Base-by-base conservation (phyloP, 495 filamentous ascomycete species). In the Annulohypoxylon bovei region DNA sequence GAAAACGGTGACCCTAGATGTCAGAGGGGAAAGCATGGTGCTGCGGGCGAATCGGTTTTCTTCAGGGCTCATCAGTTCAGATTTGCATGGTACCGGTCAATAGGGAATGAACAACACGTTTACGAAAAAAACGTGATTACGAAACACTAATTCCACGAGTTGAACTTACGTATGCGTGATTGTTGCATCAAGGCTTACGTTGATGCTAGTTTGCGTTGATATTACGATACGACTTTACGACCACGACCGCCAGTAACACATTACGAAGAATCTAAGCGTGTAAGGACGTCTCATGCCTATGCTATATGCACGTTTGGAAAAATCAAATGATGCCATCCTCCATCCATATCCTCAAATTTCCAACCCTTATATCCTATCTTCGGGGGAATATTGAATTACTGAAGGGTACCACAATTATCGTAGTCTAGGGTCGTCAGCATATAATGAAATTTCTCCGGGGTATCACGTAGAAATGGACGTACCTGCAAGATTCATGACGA, bases 1-100 rank as follows among this genome's bases (percentile, higher is more conserved):
- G 62, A 39, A 28, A 60, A 67, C 14, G 23, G 46, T 56, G 35
- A 56, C 52, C 44, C 39, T 42, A 18, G 39, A 28, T 56, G 62
- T 52, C 55, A 40, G 62, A 61, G 55, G 61, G 59, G 37, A 57
- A 74, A 67, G 33, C 62, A 65, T 72, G 65, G 67, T 67, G 46
- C 23, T 65, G 39, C 57, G 62, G 72, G 72, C 72, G 69, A 72
- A 68, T 72, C 68, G 63, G 65, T 67, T 72, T 66, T 50, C 65
- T 72, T 76, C 49, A 67, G 62, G 72, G 65, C 66, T 68, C 72
- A 49, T 74, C 57, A 63, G 54, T 72, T 58, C 42, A 69, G 65
- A 70, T 72, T 71, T 76, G 71, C 74, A 76, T 76, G 74, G 71
- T 72, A 74, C 72, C 66, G 74, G 74, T 70, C 71, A 72, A 72